phyloP scores from a whole-genome alignment of 306 rosid species.

The Argentina anserina region DNA sequence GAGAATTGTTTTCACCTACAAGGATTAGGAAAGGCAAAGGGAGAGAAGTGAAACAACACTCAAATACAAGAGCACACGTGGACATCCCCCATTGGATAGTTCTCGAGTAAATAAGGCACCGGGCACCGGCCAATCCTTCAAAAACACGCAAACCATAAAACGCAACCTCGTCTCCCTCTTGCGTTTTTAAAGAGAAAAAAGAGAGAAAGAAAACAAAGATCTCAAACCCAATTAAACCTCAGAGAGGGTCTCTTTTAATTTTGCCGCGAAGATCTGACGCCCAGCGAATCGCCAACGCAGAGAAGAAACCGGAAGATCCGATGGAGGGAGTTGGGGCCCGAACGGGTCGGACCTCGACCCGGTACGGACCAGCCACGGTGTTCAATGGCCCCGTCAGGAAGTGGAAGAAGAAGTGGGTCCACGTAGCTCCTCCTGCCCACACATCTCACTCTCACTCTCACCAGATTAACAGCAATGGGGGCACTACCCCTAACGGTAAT shows the following conservation, averaged over 20 bases:
- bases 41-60: too few species aligned
- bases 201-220: conserved; percentile 14
- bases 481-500: conserved; percentile 46
- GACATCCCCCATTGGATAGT: conserved; percentile 33
- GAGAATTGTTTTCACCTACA: too few species aligned
- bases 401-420: conserved; percentile 99
- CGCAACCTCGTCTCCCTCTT: not conserved
- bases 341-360: conserved; percentile 87
- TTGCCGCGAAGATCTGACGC: conserved; percentile 40
- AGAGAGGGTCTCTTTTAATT: not conserved
- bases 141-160: conserved; percentile 28
- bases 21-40: too few species aligned
- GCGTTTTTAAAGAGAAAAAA: conserved; percentile 3
- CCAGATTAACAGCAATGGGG: conserved; percentile 25
- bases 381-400: conserved; percentile 93
- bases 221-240: not conserved
- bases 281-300: conserved; percentile 20
- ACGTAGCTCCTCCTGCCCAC: conserved; percentile 62
- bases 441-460: conserved; percentile 30
- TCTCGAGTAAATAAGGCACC: not conserved
- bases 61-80: not conserved
- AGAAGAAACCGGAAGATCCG: conserved; percentile 25
- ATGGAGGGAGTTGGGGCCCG: conserved; percentile 99
- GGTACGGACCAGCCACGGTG: conserved; percentile 95
- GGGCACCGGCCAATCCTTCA: conserved; percentile 17